Percentiles rank a stretch among this genome's conserved stretches.
phyloP scores from a whole-genome alignment of 352 stramenopile genomes.

The Lagenidium sp. region DNA sequence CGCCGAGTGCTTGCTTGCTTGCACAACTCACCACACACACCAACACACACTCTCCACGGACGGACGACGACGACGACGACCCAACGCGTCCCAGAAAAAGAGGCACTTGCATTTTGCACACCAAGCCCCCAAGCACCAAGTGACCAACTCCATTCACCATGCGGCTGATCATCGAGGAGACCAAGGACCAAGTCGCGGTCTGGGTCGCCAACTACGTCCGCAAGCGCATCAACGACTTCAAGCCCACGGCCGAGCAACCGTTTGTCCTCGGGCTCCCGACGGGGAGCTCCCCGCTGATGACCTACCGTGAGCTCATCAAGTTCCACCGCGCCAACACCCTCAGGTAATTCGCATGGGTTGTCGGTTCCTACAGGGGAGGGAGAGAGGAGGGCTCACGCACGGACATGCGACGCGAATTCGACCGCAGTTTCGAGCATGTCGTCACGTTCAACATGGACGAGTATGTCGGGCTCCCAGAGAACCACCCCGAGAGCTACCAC shows the following conservation, averaged over 20 bases:
- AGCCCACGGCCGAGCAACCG: constrained; percentile 49
- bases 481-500: constrained; percentile 85
- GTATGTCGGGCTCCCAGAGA: constrained; percentile 69
- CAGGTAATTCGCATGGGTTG: constrained; percentile 12
- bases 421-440: constrained; percentile 69
- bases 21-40: no score
- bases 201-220: constrained; percentile 81
- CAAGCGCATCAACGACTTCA: constrained; percentile 74
- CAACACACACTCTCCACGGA: no score
- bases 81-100: no score
- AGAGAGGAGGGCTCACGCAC: background rate
- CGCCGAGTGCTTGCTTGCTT: no score
- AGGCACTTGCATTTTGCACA: no score
- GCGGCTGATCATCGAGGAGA: constrained; percentile 82
- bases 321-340: constrained; percentile 32
- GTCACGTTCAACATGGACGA: constrained; percentile 92
- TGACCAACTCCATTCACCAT: constrained; percentile 22
- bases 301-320: constrained; percentile 77
- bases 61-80: no score
- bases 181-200: constrained; percentile 40
- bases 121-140: no score
- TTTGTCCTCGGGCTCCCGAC: constrained; percentile 86
- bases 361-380: background rate
- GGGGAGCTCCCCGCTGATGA: constrained; percentile 75
- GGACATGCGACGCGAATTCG: background rate